These are phyloP conservation scores for Stemphylium beticola DNA, from an alignment of 2,329 filamentous ascomycete species.

Conservation along the genomic window DNA sequence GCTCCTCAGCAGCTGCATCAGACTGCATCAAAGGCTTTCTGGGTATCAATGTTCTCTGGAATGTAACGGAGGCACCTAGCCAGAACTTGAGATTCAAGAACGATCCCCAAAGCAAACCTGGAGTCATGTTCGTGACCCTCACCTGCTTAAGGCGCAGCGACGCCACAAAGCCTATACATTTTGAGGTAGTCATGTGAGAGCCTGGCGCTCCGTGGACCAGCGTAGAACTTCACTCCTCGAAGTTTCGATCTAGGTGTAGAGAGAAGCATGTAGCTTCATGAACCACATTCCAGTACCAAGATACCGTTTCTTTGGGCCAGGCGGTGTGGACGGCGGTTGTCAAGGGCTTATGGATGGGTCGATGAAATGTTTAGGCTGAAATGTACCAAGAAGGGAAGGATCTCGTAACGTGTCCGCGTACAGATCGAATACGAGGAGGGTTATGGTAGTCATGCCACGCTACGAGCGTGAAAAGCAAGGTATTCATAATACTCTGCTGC, in stretches of 20 bases:
- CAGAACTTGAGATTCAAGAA: too few relatives aligned
- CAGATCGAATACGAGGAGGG: too few relatives aligned
- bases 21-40: too few relatives aligned
- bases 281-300: conserved; percentile 64
- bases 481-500: neutral
- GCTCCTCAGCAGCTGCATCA: too few relatives aligned
- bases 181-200: too few relatives aligned
- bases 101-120: too few relatives aligned
- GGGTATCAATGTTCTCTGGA: too few relatives aligned
- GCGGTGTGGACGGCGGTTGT: conserved; percentile 57
- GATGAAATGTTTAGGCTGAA: conserved; percentile 5
- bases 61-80: too few relatives aligned
- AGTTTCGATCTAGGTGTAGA: conserved; percentile 46
- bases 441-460: neutral
- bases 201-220: conserved; percentile 60
- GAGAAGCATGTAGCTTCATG: conserved; percentile 56
- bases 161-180: too few relatives aligned
- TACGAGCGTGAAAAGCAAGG: neutral
- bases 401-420: too few relatives aligned
- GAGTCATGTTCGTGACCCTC: too few relatives aligned
- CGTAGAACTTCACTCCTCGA: conserved; percentile 63
- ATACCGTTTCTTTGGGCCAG: conserved; percentile 57
- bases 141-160: too few relatives aligned
- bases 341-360: conserved; percentile 59
- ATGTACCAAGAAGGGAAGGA: neutral